Conservation (phyloP, 495 filamentous ascomycete genomes). For the Lentithecium fluviatile region DNA sequence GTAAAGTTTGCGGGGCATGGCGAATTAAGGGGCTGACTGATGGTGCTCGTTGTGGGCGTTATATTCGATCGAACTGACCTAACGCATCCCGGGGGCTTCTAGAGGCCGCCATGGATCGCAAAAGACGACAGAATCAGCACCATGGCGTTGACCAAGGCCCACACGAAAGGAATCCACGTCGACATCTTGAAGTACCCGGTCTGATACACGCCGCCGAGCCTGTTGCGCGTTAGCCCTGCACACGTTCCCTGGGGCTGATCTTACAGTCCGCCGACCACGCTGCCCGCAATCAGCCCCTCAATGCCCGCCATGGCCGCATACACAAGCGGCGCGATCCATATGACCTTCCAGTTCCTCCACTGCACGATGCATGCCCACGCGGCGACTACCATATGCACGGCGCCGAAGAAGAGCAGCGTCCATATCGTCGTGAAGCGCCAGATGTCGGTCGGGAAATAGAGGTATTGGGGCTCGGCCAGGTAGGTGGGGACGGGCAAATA, state of each 20-base stretch:
- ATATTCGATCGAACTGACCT: too few species aligned
- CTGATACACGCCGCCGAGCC: constrained; percentile 83
- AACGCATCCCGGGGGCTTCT: too few species aligned
- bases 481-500: constrained; percentile 68
- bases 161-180: constrained; percentile 94
- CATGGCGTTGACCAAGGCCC: constrained; percentile 86
- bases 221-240: constrained; percentile 41
- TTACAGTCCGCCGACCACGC: constrained; percentile 83
- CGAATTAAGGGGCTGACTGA: too few species aligned
- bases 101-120: constrained; percentile 91
- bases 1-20: too few species aligned
- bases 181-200: constrained; percentile 90
- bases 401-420: constrained; percentile 71
- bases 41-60: too few species aligned
- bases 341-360: constrained; percentile 64
- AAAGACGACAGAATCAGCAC: constrained; percentile 92
- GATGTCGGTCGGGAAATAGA: constrained; percentile 77
- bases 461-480: constrained; percentile 56
- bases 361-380: constrained; percentile 71
- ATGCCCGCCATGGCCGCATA: constrained; percentile 73
- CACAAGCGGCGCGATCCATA: constrained; percentile 73
- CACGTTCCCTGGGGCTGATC: constrained; percentile 41
- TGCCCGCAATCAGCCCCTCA: constrained; percentile 84
- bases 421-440: constrained; percentile 91
- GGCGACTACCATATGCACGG: constrained; percentile 68